Conservation (phyloP, 179 eudicot genomes). For the Beta macrorhiza region DNA sequence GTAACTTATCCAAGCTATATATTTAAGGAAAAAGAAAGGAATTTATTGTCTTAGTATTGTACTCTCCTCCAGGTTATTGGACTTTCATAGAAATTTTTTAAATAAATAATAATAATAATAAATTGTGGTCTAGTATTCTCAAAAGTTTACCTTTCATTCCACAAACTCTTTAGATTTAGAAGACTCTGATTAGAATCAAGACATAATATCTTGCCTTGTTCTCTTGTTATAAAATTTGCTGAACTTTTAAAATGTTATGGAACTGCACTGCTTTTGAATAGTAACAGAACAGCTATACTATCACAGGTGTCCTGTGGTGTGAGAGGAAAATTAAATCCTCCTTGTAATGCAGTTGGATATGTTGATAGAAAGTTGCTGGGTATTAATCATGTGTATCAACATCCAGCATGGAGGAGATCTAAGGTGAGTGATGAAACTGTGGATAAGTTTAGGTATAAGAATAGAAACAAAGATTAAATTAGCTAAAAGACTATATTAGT, state of each 20-base stretch:
- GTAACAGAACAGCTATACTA: neutral
- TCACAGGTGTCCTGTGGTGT: conserved; percentile 66
- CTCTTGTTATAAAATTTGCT: neutral
- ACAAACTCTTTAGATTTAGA: neutral
- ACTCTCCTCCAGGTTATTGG: neutral
- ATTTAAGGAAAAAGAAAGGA: neutral
- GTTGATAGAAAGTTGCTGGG: conserved; percentile 74
- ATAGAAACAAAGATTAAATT: neutral
- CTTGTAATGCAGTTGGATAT: conserved; percentile 89
- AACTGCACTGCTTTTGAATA: neutral
- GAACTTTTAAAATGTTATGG: neutral
- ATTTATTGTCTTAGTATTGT: neutral
- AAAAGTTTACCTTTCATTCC: neutral
- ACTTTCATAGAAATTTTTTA: too few species aligned
- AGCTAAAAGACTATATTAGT: neutral
- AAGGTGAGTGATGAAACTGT: conserved; percentile 41
- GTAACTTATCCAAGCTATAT: conserved; percentile 5
- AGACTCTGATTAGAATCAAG: neutral
- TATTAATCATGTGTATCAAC: conserved; percentile 68
- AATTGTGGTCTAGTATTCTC: neutral
- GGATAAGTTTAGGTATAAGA: neutral
- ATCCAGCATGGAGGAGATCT: conserved; percentile 90
- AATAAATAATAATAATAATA: too few species aligned
- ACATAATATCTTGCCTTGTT: neutral
- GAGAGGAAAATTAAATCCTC: conserved; percentile 71